Percentiles rank a stretch among this genome's conserved stretches.
Conservation (phyloP, 192 early-diverging fungal species). For the Cladochytrium replicatum region DNA sequence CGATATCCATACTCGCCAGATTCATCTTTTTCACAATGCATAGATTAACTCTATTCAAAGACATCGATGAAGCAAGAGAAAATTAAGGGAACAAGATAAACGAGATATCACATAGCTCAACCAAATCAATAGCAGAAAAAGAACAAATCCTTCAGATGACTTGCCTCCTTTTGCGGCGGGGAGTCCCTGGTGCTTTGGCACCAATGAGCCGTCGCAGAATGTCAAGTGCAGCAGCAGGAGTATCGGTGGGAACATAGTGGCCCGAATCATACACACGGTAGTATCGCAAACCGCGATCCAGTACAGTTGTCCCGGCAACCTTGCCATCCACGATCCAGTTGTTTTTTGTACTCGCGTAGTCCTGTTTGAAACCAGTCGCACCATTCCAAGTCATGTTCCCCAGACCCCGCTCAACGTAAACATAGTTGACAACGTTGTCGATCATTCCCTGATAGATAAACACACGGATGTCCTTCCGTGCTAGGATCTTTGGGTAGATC, state of each 20-base stretch:
- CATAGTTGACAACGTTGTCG: slow-evolving; percentile 2
- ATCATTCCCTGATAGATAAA: slow-evolving; percentile 3
- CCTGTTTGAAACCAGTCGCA: slow-evolving; percentile 32
- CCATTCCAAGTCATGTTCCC: slow-evolving; percentile 37
- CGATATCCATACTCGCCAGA: no score
- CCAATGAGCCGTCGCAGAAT: neutral
- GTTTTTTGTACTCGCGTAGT: slow-evolving; percentile 1
- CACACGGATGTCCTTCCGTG: neutral
- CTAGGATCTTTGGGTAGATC: no score
- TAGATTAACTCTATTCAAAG: no score
- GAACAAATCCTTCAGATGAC: no score
- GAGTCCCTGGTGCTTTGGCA: neutral
- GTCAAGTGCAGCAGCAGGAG: slow-evolving; percentile 17
- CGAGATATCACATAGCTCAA: no score
- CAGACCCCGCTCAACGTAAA: slow-evolving; percentile 36
- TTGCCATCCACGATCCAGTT: slow-evolving; percentile 16
- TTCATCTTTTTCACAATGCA: no score
- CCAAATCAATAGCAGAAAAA: no score
- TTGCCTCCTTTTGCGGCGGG: no score
- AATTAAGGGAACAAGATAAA: no score
- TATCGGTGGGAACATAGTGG: slow-evolving; percentile 57
- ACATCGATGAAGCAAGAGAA: no score
- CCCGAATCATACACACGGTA: slow-evolving; percentile 47
- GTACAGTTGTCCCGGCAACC: slow-evolving; percentile 29
- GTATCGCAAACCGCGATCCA: slow-evolving; percentile 38